phyloP scores from a whole-genome alignment of 2,329 filamentous ascomycete species.

The Aspergillus felis region DNA sequence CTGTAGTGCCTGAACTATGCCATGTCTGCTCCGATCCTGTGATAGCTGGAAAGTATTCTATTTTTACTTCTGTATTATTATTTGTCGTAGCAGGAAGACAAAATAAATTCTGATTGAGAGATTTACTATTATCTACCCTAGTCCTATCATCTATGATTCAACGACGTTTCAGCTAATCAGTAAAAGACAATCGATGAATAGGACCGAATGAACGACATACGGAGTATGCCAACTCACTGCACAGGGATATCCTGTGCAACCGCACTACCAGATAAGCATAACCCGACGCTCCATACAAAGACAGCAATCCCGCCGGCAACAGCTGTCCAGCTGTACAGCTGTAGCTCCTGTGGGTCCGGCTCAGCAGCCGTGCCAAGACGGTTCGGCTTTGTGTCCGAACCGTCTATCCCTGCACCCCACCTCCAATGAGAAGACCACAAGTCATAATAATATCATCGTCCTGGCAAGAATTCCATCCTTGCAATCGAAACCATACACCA shows the following conservation, averaged over 20 bases:
- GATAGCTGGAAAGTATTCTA: too few species aligned
- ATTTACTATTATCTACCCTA: neutral
- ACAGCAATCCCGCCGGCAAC: neutral
- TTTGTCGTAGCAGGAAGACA: too few species aligned
- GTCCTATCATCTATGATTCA: too few species aligned
- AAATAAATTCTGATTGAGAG: neutral
- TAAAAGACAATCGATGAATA: too few species aligned
- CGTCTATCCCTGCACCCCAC: too few species aligned
- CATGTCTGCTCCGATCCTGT: neutral
- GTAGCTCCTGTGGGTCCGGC: neutral
- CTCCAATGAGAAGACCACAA: neutral
- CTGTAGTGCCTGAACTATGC: neutral
- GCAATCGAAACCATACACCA: neutral
- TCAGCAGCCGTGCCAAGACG: neutral
- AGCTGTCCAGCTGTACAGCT: too few species aligned
- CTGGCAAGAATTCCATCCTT: neutral
- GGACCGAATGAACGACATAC: neutral
- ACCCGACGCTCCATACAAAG: neutral
- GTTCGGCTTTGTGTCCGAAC: neutral
- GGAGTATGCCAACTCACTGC: neutral
- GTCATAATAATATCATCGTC: neutral
- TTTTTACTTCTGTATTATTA: too few species aligned
- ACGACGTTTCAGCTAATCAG: too few species aligned
- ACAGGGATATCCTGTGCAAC: neutral
- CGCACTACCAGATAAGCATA: neutral